Base-by-base conservation (phyloP, 768 basidiomycete genomes). In the Lactarius tabidus region DNA sequence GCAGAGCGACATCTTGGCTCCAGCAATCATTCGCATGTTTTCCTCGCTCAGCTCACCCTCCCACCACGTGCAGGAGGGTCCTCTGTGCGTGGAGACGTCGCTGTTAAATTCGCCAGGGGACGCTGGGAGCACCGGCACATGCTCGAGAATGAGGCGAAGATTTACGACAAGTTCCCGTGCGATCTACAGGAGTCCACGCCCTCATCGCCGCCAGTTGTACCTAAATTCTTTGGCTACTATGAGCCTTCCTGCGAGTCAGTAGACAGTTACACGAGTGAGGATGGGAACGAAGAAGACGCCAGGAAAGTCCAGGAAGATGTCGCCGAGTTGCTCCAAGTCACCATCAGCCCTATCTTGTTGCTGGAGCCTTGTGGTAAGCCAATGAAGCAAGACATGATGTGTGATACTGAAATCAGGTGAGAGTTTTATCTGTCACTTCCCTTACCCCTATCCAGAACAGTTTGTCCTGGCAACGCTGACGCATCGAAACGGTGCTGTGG, bases 211-310 rank as follows among this genome's bases (percentile, higher is more conserved):
- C 79, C 87, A 0, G 55, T 87, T 55, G 82, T 84, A 3, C 86
- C 87, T 0, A 85, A 86, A 71, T 88, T 81, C 72, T 88, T 84
- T 68, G 86, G 88, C 1, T 85, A 83, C 72, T 88, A 87, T 67
- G 70, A 69, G 0, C 77, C 77, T 1, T 63, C 67, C 1, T 53
- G 58, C 2, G 68, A 73, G 18, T 39, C 62, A 14, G 65, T 59
- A 10, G 23, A 57, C 9, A 9, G 5, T 23, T 10, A 57, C 20
- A 28, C 3, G 1, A 5, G 20, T 8, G 29, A 20, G 18, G 52
- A 20, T 10, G 6, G 26, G 8, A n/a, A 45, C 7, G 17, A 6
- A 4, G 29, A 59, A 10, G 18, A 23, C 18, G 15, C n/a, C 8
- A 29, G 1, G 29, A 36, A 1, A 28, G 29, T 35, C 18, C 17